Base-by-base conservation (phyloP, 495 filamentous ascomycete species). In the Tuber borchii region DNA sequence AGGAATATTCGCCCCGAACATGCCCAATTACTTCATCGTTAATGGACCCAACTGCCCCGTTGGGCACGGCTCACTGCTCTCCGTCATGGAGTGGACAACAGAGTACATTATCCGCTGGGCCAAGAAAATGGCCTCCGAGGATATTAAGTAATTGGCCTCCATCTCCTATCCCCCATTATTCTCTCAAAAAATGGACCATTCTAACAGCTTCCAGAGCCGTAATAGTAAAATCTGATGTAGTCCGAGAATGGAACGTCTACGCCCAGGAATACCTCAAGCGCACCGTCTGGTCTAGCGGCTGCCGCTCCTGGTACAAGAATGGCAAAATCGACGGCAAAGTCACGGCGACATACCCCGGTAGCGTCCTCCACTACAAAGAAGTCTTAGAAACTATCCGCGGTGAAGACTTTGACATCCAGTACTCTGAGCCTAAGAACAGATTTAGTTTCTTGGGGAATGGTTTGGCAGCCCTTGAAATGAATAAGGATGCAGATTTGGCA, bases 11-110 rank as follows among this genome's bases (percentile, higher is more conserved):
- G 83, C 81, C 5, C 80, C 80, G 39, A 79, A 82, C 5, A 84
- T 86, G 65, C 86, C 87, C 0, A 88, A 88, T 74, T 86, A 84
- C 26, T 85, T 88, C 73, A 85, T 86, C 80, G 83, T 90, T 61
- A 84, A 86, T 43, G 90, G 90, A 7, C 89, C 89, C 0, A 87
- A 90, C 74, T 85, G 84, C 40, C 84, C 85, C 0, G 84, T 88
- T 14, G 86, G 87, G 1, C 86, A 86, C 48, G 88, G 88, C 1
- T 87, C 87, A 3, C 83, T 91, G 12, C 85, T 87, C 22, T 83
- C 88, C 56, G 85, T 86, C 68, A 83, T 90, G 20, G 87, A 89
- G 75, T 85, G 84, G 81, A 85, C 85, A 19, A 81, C 80, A 12
- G 86, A 87, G 73, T 87, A 86, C 51, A 85, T 87, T 7, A 74